These are phyloP conservation scores for Chalciporus sp. DNA, from an alignment of 1,284 basidiomycete species.

Conservation along the genomic window DNA sequence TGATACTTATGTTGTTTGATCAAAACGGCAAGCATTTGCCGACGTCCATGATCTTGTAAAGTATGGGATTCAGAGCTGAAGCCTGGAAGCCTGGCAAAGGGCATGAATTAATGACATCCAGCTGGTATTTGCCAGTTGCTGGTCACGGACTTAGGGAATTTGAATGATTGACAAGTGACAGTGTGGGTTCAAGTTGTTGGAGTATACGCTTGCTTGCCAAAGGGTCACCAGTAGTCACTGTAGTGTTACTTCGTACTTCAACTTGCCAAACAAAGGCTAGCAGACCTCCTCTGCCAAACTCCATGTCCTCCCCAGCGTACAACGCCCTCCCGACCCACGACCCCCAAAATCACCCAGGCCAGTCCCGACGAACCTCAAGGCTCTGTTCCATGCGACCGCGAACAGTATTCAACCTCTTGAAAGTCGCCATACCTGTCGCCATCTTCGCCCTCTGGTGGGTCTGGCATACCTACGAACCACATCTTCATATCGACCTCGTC, in stretches of 20 bases:
- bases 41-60: too few relatives aligned
- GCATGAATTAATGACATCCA: too few relatives aligned
- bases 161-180: too few relatives aligned
- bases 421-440: conserved; percentile 33
- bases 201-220: too few relatives aligned
- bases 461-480: conserved; percentile 65
- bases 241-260: conserved; percentile 9
- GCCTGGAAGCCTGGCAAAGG: too few relatives aligned
- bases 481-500: conserved; percentile 81
- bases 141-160: too few relatives aligned
- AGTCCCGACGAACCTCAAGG: neutral
- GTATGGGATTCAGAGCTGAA: too few relatives aligned
- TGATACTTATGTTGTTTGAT: too few relatives aligned
- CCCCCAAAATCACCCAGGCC: conserved; percentile 6
- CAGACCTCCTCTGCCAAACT: neutral
- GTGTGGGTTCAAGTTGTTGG: too few relatives aligned
- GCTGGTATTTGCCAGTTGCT: too few relatives aligned
- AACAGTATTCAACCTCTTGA: conserved; percentile 24
- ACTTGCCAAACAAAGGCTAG: conserved; percentile 9
- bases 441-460: conserved; percentile 35
- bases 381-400: conserved; percentile 22
- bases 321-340: conserved; percentile 16
- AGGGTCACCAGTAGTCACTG: neutral
- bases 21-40: too few relatives aligned
- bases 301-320: conserved; percentile 19